A percentile compares a stretch with the other conserved stretches of the same genome.
Conservation (phyloP, 331 rosid genomes). For the Stylosanthes scabra region DNA sequence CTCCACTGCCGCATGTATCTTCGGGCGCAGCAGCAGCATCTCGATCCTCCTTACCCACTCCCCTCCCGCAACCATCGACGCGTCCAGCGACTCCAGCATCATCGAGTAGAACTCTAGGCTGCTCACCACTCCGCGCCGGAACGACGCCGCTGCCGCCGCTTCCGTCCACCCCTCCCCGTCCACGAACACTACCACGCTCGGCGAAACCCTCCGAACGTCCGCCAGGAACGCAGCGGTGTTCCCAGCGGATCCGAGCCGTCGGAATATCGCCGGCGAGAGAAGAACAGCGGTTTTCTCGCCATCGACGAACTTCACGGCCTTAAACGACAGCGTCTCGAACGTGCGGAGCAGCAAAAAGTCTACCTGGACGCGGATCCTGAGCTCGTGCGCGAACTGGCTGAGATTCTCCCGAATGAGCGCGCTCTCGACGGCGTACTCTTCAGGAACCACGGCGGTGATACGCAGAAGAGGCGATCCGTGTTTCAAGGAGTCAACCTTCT, state of each 20-base stretch:
- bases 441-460: slow-evolving; percentile 74
- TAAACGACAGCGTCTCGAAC: slow-evolving; percentile 66
- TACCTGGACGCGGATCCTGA: slow-evolving; percentile 67
- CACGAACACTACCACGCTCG: slow-evolving; percentile 69
- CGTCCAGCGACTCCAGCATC: slow-evolving; percentile 86
- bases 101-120: slow-evolving; percentile 68
- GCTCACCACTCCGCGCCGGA: slow-evolving; percentile 63
- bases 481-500: slow-evolving; percentile 54
- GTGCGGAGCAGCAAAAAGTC: slow-evolving; percentile 59
- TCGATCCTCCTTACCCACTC: slow-evolving; percentile 76
- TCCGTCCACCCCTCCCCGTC: slow-evolving; percentile 78
- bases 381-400: slow-evolving; percentile 76
- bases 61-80: slow-evolving; percentile 44
- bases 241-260: slow-evolving; percentile 53
- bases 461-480: slow-evolving; percentile 54
- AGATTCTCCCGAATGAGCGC: slow-evolving; percentile 65
- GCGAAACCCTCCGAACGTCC: slow-evolving; percentile 61
- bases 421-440: slow-evolving; percentile 70
- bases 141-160: slow-evolving; percentile 51
- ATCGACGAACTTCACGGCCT: slow-evolving; percentile 65
- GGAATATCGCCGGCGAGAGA: slow-evolving; percentile 67
- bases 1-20: slow-evolving; percentile 69
- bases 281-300: slow-evolving; percentile 76
- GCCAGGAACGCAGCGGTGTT: slow-evolving; percentile 46
- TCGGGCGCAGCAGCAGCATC: slow-evolving; percentile 60